Base-by-base conservation (phyloP, 345 rosid species). In the Eutrema heterophyllum region DNA sequence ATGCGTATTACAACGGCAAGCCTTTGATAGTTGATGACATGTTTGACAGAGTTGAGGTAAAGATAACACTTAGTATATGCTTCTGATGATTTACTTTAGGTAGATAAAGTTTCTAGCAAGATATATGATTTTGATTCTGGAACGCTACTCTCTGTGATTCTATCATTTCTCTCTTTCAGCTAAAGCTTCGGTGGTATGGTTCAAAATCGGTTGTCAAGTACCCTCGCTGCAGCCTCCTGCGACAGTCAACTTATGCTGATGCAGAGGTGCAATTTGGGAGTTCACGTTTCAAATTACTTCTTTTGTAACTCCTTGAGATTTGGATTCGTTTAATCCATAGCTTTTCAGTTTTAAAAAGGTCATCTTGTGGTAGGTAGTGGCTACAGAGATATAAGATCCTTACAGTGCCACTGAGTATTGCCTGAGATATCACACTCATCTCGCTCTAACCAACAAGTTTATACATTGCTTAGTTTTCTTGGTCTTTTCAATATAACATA, bases 41-140 rank as follows among this genome's bases (percentile, higher is more conserved):
- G 97, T 94, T 94, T 84, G 97, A 91, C 75, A 85, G 96, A 86
- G 95, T 91, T 58, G 97, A 94, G 98, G 98, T 94, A 78, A 21
- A 79, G 44, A 56, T 41, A 9, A 53, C 27, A 5, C 36, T 44
- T 16, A n/a, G 39, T 3, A 13, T 43, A 32, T 35, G 64, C 29
- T 50, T 64, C 24, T 36, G 13, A 24, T 12, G 38, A 4, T 50
- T 15, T 15, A 33, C 18, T 43, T 13, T 13, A 53, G 26, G 10
- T 48, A 2, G 10, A 10, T 45, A 59, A 9, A 35, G 46, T 35
- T 35, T 64, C 29, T 9, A 40, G 50, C 10, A 56, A 24, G 32
- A 9, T 75, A 9, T 75, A 4, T 41, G 56, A 11, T 51, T 68
- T 52, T 9, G 10, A 40, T 46, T 21, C 12, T 56, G 59, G 72